Evolutionary conservation across 345 rosid genomes (phyloP).

Genomic region (Sapria himalayana): DNA sequence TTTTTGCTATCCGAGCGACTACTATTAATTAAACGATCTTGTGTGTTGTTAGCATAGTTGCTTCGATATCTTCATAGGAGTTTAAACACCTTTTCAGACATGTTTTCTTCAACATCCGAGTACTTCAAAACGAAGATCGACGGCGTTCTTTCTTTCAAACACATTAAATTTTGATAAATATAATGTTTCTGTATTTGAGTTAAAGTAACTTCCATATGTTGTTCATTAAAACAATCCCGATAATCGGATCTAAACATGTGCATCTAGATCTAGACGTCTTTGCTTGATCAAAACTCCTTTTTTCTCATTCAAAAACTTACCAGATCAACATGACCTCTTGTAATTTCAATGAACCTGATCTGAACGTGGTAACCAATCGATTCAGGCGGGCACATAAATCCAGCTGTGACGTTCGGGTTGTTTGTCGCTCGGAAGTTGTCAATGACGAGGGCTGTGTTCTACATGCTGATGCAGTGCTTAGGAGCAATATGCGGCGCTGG

Average conservation of each 20-base stretch:
- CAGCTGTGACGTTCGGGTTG: conserved; percentile 49
- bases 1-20: neutral
- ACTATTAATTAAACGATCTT: neutral
- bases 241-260: no score
- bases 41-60: neutral
- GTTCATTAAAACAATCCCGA: no score
- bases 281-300: no score
- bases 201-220: no score
- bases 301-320: no score
- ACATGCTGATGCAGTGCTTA: conserved; percentile 47
- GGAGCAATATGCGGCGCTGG: conserved; percentile 67
- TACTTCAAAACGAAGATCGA: no score
- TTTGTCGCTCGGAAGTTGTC: conserved; percentile 53
- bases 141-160: no score
- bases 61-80: neutral
- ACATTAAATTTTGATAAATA: no score
- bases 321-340: neutral
- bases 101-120: neutral
- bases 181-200: no score
- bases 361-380: neutral
- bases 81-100: neutral
- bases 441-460: conserved; percentile 38
- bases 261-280: neutral
- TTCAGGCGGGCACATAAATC: conserved; percentile 62
- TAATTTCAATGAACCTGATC: neutral